Evolutionary conservation across 345 rosid species (phyloP).

Genomic region (Carallia brachiata): DNA sequence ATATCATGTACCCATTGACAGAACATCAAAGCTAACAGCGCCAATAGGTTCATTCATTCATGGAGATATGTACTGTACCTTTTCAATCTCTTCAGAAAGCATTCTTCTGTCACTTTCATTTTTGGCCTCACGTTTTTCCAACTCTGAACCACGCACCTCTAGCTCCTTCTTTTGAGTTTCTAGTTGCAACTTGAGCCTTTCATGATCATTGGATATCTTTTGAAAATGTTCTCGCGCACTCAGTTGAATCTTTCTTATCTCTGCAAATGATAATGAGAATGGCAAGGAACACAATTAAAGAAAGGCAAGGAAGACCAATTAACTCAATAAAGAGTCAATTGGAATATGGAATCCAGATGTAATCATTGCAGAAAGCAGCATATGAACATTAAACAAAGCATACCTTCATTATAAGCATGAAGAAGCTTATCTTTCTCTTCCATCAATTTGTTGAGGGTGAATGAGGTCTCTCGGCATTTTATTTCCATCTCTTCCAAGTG

Average conservation of each 20-base stretch:
- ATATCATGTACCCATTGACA: too few relatives aligned
- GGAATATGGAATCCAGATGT: slow-evolving; percentile 11
- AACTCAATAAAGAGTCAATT: neutral
- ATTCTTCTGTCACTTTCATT: slow-evolving; percentile 71
- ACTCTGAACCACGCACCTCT: slow-evolving; percentile 57
- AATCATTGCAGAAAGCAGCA: neutral
- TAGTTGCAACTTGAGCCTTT: slow-evolving; percentile 70
- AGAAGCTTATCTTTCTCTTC: slow-evolving; percentile 78
- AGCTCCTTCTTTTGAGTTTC: slow-evolving; percentile 77
- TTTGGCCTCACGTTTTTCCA: slow-evolving; percentile 81
- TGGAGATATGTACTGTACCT: slow-evolving; percentile 41
- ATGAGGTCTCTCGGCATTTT: slow-evolving; percentile 55
- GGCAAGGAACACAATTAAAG: neutral
- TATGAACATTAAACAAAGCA: neutral
- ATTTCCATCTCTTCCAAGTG: slow-evolving; percentile 55
- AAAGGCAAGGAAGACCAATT: neutral
- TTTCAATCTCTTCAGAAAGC: slow-evolving; percentile 62
- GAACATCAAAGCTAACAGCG: too few relatives aligned
- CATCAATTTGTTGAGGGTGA: slow-evolving; percentile 43
- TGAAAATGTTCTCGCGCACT: slow-evolving; percentile 73
- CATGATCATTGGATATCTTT: slow-evolving; percentile 78
- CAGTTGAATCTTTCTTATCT: slow-evolving; percentile 70
- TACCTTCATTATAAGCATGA: slow-evolving; percentile 79
- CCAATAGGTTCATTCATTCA: neutral
- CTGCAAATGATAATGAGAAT: slow-evolving; percentile 38